Percentiles rank a stretch among this genome's conserved stretches.
Evolutionary conservation across 2,329 filamentous ascomycete genomes (phyloP).

Genomic region (Penicillium freii): DNA sequence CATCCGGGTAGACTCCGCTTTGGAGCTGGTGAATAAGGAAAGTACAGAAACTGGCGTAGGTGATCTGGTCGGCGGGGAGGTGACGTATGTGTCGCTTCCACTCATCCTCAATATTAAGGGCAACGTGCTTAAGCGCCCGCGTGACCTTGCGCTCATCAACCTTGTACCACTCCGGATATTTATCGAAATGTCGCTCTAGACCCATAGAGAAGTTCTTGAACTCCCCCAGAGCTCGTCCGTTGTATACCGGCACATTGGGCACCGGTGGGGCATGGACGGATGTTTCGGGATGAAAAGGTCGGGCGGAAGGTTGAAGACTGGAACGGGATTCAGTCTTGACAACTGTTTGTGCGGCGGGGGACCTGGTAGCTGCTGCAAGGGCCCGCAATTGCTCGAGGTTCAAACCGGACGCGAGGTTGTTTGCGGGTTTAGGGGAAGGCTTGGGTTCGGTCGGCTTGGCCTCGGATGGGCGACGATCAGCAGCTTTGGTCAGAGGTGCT

Average conservation of each 20-base stretch:
- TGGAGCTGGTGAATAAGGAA: conserved; percentile 14
- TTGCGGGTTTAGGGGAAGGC: not conserved
- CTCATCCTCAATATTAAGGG: conserved; percentile 6
- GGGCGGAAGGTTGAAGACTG: not conserved
- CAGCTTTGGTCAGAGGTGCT: not conserved
- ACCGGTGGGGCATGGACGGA: not conserved
- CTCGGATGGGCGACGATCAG: not conserved
- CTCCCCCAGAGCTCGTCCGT: conserved; percentile 5
- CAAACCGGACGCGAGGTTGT: not conserved
- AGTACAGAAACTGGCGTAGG: conserved; percentile 10
- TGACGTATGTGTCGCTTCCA: conserved; percentile 4
- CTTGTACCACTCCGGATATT: conserved; percentile 3
- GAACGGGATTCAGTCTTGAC: not conserved
- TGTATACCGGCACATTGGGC: conserved; percentile 6
- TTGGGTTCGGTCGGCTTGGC: not conserved
- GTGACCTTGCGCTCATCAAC: conserved; percentile 5
- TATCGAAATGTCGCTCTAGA: conserved; percentile 11
- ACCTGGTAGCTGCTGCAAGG: conserved; percentile 9
- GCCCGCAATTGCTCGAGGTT: conserved; percentile 4
- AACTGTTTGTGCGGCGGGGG: not conserved
- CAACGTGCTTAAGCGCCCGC: conserved; percentile 7
- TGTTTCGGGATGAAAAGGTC: not conserved
- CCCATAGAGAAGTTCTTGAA: conserved; percentile 8
- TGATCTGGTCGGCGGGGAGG: not conserved
- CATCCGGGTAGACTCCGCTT: not conserved